phyloP scores from a whole-genome alignment of 2,329 filamentous ascomycete species.

The Pseudomassariella vexata region DNA sequence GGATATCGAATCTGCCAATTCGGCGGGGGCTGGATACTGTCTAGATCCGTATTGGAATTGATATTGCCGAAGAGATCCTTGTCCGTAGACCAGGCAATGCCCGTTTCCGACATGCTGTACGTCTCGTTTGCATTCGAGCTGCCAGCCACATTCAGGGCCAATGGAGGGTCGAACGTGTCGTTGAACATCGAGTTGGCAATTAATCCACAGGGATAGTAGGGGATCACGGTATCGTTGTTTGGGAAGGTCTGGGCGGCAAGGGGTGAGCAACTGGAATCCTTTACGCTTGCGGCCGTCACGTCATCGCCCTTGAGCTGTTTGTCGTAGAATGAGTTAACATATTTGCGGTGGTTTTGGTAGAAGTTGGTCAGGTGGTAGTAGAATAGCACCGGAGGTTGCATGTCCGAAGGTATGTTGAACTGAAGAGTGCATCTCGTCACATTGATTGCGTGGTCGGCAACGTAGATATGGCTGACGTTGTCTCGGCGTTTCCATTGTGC shows the following conservation, averaged over 20 bases:
- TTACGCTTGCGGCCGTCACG: conserved; percentile 55
- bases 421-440: conserved; percentile 61
- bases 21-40: conserved; percentile 71
- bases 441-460: conserved; percentile 19
- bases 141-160: conserved; percentile 46
- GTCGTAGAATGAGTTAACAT: conserved; percentile 82
- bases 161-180: conserved; percentile 71
- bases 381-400: conserved; percentile 78
- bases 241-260: conserved; percentile 36
- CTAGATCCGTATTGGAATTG: conserved; percentile 43
- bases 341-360: conserved; percentile 97
- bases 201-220: conserved; percentile 90
- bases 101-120: conserved; percentile 70
- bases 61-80: conserved; percentile 64
- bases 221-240: conserved; percentile 47
- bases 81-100: conserved; percentile 85
- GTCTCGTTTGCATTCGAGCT: conserved; percentile 33
- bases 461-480: conserved; percentile 28
- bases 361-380: conserved; percentile 98
- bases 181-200: conserved; percentile 98
- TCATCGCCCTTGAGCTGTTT: conserved; percentile 72
- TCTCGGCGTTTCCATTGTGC: conserved; percentile 30
- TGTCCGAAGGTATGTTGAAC: conserved; percentile 73
- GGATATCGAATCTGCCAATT: conserved; percentile 76
- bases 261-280: conserved; percentile 68